A percentile compares a stretch with the other conserved stretches of the same genome.
Conservation (phyloP, 2,329 filamentous ascomycete genomes). For the Mycosphaerella sp. region DNA sequence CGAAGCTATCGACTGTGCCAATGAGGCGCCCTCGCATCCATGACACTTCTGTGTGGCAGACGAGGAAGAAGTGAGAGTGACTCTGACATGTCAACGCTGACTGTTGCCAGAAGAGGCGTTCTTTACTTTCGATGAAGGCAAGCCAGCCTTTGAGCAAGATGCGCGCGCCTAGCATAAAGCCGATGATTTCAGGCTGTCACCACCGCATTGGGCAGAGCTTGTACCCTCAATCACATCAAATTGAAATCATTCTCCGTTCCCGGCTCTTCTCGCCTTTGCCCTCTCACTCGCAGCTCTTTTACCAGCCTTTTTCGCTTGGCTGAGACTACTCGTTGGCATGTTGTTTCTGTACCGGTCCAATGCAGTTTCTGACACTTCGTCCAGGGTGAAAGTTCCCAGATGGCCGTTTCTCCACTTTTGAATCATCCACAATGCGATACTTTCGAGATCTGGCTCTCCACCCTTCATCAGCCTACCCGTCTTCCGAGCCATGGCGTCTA, state of each 20-base stretch:
- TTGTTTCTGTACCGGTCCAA: slow-evolving; percentile 50
- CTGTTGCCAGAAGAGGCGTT: too few relatives aligned
- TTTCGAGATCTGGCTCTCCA: slow-evolving; percentile 63
- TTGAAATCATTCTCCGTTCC: slow-evolving; percentile 1
- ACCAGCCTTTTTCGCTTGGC: slow-evolving; percentile 61
- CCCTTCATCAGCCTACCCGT: slow-evolving; percentile 72
- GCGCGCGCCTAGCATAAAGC: too few relatives aligned
- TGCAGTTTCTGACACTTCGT: slow-evolving; percentile 61
- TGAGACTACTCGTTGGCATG: slow-evolving; percentile 51
- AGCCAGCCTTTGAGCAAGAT: too few relatives aligned
- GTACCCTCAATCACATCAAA: not conserved
- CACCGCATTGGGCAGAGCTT: too few relatives aligned
- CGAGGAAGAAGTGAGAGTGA: slow-evolving; percentile 1
- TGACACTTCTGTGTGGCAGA: slow-evolving; percentile 7
- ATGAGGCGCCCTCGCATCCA: slow-evolving; percentile 5
- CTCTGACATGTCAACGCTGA: too few relatives aligned
- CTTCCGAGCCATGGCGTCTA: slow-evolving; percentile 63
- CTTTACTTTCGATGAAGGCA: too few relatives aligned
- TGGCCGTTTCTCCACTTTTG: slow-evolving; percentile 74
- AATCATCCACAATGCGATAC: slow-evolving; percentile 72
- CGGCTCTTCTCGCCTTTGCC: slow-evolving; percentile 17
- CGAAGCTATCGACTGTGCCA: slow-evolving; percentile 3
- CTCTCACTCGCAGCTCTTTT: slow-evolving; percentile 45
- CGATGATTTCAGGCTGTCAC: too few relatives aligned
- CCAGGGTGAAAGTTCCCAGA: slow-evolving; percentile 71